These are phyloP conservation scores for Thymus mandschuricus DNA, from an alignment of 257 asterid species.

Conservation along the genomic window DNA sequence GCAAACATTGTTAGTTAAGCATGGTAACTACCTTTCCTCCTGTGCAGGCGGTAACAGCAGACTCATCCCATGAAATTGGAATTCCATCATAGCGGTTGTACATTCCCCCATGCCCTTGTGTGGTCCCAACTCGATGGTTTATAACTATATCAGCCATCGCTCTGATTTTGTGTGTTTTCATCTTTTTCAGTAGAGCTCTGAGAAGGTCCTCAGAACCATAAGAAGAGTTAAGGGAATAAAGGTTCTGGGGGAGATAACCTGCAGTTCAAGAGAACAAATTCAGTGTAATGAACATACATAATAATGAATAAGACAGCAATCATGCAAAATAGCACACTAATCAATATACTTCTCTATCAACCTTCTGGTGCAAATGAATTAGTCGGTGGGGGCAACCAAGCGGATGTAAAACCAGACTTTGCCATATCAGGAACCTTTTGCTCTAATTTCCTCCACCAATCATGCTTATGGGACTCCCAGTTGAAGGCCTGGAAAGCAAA, in stretches of 20 bases:
- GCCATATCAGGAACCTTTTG: constrained; percentile 83
- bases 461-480: constrained; percentile 94
- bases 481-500: constrained; percentile 75
- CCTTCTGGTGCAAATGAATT: constrained; percentile 89
- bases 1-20: constrained; percentile 11
- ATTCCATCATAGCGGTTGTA: constrained; percentile 97
- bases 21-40: constrained; percentile 77
- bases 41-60: constrained; percentile 84
- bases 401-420: constrained; percentile 89
- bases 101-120: constrained; percentile 81
- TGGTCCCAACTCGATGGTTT: constrained; percentile 94
- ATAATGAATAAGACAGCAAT: constrained; percentile 11
- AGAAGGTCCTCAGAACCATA: constrained; percentile 84
- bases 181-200: constrained; percentile 75
- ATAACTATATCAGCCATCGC: constrained; percentile 96
- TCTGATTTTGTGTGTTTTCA: constrained; percentile 86
- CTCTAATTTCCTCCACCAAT: constrained; percentile 92
- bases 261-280: constrained; percentile 28
- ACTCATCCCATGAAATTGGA: constrained; percentile 87
- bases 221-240: constrained; percentile 77
- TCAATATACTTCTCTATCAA: constrained; percentile 29
- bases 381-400: constrained; percentile 92
- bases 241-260: constrained; percentile 96
- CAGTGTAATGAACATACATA: constrained; percentile 16
- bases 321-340: constrained; percentile 15